Evolutionary conservation across 2,329 filamentous ascomycete genomes (phyloP).

Genomic region (Pestalotiopsis sp.): DNA sequence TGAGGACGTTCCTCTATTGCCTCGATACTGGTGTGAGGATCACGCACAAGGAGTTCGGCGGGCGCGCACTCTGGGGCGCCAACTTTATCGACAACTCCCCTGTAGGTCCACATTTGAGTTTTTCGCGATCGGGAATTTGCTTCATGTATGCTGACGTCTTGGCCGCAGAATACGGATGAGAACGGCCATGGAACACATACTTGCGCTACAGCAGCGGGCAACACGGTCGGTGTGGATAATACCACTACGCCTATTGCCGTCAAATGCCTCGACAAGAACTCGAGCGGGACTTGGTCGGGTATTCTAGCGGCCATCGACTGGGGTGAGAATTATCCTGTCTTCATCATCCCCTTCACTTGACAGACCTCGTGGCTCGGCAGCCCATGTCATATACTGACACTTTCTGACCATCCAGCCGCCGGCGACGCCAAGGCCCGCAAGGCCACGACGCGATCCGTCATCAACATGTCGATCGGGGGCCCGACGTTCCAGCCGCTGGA

Average conservation of each 20-base stretch:
- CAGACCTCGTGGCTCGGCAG: background rate
- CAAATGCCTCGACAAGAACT: conserved; percentile 24
- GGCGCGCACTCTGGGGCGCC: conserved; percentile 26
- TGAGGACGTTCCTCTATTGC: conserved; percentile 23
- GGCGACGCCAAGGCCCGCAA: conserved; percentile 22
- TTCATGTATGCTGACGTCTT: background rate
- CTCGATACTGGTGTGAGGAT: conserved; percentile 26
- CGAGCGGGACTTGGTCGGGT: conserved; percentile 19
- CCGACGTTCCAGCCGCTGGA: conserved; percentile 18
- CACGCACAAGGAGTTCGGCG: conserved; percentile 27
- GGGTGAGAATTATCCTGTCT: conserved; percentile 20
- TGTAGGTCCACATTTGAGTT: conserved; percentile 12
- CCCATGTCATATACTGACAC: background rate
- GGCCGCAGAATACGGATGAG: conserved; percentile 22
- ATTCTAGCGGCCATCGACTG: conserved; percentile 26
- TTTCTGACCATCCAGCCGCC: conserved; percentile 18
- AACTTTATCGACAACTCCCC: conserved; percentile 23
- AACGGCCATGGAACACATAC: conserved; percentile 28
- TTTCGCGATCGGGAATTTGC: background rate
- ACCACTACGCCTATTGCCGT: conserved; percentile 25
- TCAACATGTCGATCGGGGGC: conserved; percentile 28
- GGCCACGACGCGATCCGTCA: conserved; percentile 23
- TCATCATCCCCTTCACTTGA: background rate
- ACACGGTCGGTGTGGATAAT: conserved; percentile 27
- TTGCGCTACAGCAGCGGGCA: conserved; percentile 25